phyloP scores from a whole-genome alignment of 805 yeast species.

The Trichomonascus vanleenenianus region DNA sequence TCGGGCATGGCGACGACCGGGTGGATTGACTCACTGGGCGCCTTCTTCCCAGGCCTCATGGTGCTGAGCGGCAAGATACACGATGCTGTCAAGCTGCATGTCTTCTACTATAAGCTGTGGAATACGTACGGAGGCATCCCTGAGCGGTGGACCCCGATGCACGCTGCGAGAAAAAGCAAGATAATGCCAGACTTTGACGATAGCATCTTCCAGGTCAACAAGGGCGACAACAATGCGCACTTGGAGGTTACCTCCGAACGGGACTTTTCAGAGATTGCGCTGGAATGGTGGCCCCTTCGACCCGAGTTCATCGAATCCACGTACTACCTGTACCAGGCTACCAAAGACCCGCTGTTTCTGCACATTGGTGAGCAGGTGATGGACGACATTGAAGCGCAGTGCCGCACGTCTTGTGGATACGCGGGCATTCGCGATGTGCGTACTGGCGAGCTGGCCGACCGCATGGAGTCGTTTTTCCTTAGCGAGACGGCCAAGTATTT shows the following conservation, averaged over 20 bases:
- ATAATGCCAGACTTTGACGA: conserved; percentile 3
- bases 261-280: conserved; percentile 28
- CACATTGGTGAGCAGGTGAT: conserved; percentile 65
- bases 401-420: conserved; percentile 67
- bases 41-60: conserved; percentile 82
- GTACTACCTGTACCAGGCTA: conserved; percentile 73
- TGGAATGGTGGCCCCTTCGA: conserved; percentile 89
- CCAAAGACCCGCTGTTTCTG: conserved; percentile 76
- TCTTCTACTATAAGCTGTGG: conserved; percentile 70
- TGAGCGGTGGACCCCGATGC: conserved; percentile 61
- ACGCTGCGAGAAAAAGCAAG: conserved; percentile 12
- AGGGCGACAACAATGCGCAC: background rate
- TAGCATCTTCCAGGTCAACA: conserved; percentile 8
- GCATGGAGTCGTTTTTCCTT: conserved; percentile 88
- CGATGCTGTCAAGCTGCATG: conserved; percentile 56
- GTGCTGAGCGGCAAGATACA: conserved; percentile 68
- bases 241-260: background rate
- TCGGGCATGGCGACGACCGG: conserved; percentile 43
- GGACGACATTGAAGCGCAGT: conserved; percentile 43
- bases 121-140: conserved; percentile 73
- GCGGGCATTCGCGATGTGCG: conserved; percentile 66
- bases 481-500: conserved; percentile 84
- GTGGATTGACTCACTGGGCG: conserved; percentile 84
- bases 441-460: conserved; percentile 54
- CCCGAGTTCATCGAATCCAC: conserved; percentile 92